phyloP scores from a whole-genome alignment of 495 filamentous ascomycete species.

The Podospora pseudopauciseta region DNA sequence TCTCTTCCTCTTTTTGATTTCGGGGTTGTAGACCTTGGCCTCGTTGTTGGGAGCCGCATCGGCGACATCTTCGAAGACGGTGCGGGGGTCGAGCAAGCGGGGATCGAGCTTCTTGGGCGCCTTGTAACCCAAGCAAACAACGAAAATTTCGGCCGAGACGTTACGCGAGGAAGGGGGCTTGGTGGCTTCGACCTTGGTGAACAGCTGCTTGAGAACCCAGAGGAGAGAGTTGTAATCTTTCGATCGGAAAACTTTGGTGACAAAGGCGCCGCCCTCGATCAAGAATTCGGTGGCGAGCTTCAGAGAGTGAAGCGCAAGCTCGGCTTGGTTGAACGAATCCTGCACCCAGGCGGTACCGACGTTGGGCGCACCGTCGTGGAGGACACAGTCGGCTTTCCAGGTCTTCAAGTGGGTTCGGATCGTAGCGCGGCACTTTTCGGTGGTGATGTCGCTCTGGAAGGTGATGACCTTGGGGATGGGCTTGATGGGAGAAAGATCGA shows the following conservation, averaged over 20 bases:
- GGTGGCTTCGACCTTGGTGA: constrained; percentile 89
- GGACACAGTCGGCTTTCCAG: constrained; percentile 96
- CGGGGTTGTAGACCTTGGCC: constrained; percentile 95
- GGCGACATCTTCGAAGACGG: constrained; percentile 92
- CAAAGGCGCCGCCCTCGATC: constrained; percentile 84
- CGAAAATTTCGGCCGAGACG: constrained; percentile 96
- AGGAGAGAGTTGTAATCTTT: constrained; percentile 95
- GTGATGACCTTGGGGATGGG: constrained; percentile 87
- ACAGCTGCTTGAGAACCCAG: constrained; percentile 98
- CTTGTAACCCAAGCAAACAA: constrained; percentile 85
- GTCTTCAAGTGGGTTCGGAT: constrained; percentile 88
- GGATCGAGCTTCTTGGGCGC: constrained; percentile 91
- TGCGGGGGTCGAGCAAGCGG: constrained; percentile 81
- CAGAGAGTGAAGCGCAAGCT: constrained; percentile 85
- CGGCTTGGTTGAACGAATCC: constrained; percentile 96
- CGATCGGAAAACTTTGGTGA: constrained; percentile 97
- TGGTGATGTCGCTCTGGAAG: constrained; percentile 98
- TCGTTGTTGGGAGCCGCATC: constrained; percentile 91
- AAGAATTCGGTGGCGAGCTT: constrained; percentile 94
- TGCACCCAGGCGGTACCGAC: constrained; percentile 98
- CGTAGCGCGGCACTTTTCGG: constrained; percentile 91
- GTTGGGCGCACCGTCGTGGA: constrained; percentile 97
- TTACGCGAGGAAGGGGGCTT: constrained; percentile 95
- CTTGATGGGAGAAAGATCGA: constrained; percentile 95
- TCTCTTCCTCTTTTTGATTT: constrained; percentile 93